phyloP scores from a whole-genome alignment of 805 yeast species.

The Nakazawaea molendinolei region DNA sequence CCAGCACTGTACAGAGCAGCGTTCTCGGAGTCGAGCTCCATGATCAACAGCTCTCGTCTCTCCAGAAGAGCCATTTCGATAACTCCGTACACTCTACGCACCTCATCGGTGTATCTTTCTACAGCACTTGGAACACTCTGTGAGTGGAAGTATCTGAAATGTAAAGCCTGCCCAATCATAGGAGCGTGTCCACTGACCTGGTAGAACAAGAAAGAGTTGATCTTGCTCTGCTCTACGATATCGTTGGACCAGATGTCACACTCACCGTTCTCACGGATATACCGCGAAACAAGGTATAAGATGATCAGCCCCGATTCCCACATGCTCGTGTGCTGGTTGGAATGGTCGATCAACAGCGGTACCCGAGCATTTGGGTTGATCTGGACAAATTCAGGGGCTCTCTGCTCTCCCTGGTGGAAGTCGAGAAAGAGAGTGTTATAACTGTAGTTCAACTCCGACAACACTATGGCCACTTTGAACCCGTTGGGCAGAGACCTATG shows the following conservation, averaged over 20 bases:
- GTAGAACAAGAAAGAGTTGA: slow-evolving; percentile 84
- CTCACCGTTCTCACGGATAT: slow-evolving; percentile 52
- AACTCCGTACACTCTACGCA: slow-evolving; percentile 87
- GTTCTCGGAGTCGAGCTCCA: slow-evolving; percentile 84
- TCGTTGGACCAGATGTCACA: slow-evolving; percentile 79
- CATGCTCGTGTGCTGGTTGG: slow-evolving; percentile 66
- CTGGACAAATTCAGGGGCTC: slow-evolving; percentile 90
- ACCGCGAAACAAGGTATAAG: slow-evolving; percentile 69
- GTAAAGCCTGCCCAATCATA: slow-evolving; percentile 97
- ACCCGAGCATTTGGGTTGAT: slow-evolving; percentile 94
- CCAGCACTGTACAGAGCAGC: slow-evolving; percentile 86
- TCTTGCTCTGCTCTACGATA: slow-evolving; percentile 74
- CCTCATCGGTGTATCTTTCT: slow-evolving; percentile 87
- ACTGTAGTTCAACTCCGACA: slow-evolving; percentile 73
- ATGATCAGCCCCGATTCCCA: slow-evolving; percentile 97
- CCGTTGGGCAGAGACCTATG: slow-evolving; percentile 91
- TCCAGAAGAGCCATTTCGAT: slow-evolving; percentile 94
- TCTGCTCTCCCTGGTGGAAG: slow-evolving; percentile 82
- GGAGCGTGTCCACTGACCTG: slow-evolving; percentile 98
- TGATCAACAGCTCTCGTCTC: slow-evolving; percentile 79
- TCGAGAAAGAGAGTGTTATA: slow-evolving; percentile 82
- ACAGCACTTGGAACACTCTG: slow-evolving; percentile 83
- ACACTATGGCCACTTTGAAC: slow-evolving; percentile 86
- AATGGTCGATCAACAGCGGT: slow-evolving; percentile 90
- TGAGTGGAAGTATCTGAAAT: slow-evolving; percentile 86